Conservation (phyloP, 768 basidiomycete species). For the Tubosaeta brunneosetosa region DNA sequence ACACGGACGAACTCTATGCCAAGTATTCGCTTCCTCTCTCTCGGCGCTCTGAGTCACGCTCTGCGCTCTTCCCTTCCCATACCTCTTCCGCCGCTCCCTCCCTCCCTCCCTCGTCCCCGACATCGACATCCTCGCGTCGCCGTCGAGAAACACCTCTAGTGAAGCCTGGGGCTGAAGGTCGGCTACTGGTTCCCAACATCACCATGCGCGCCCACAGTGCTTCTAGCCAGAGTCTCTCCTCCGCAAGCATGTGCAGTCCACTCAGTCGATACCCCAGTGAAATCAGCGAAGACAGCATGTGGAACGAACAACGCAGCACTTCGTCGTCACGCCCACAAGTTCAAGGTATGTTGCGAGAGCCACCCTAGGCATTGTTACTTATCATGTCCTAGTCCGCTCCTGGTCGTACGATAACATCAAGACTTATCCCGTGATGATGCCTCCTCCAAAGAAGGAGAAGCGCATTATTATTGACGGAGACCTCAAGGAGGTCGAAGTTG, state of each 20-base stretch:
- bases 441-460: constrained; percentile 52
- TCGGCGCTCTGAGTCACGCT: constrained; percentile 51
- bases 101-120: constrained; percentile 32
- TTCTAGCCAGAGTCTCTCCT: constrained; percentile 32
- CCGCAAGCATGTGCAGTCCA: constrained; percentile 32
- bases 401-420: constrained; percentile 75
- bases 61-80: constrained; percentile 34
- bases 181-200: constrained; percentile 52
- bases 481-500: constrained; percentile 47
- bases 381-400: constrained; percentile 47
- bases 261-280: constrained; percentile 40
- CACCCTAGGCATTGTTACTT: constrained; percentile 4
- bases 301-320: constrained; percentile 21
- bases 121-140: constrained; percentile 32
- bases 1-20: constrained; percentile 45
- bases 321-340: constrained; percentile 38
- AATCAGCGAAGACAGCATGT: constrained; percentile 33
- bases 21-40: constrained; percentile 54
- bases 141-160: constrained; percentile 52
- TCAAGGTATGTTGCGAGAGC: constrained; percentile 43
- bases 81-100: constrained; percentile 36
- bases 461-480: constrained; percentile 45
- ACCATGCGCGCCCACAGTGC: constrained; percentile 29
- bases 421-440: constrained; percentile 54
- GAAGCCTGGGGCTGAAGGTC: constrained; percentile 59